Base-by-base conservation (phyloP, 495 filamentous ascomycete species). In the Penicillium simplicissimum region DNA sequence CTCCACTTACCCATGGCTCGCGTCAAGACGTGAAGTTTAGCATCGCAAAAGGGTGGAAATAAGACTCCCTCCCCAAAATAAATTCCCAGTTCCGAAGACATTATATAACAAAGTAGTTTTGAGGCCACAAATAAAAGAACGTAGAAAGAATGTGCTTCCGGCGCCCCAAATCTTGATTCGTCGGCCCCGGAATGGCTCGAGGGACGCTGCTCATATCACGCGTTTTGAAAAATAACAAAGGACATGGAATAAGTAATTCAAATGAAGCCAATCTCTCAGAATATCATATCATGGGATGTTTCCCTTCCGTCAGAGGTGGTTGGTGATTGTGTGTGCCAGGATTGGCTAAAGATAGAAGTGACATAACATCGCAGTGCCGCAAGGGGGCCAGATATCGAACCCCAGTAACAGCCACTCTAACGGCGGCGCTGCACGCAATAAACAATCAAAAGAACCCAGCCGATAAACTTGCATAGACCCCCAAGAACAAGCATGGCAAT, bases 351-450 rank as follows among this genome's bases (percentile, higher is more conserved):
- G 42, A 9, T 23, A 19, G 42, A 21, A 23, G 42, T 21, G 9
- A 21, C 9, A 45, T 9, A 42, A 23, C 42, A 23, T 21, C 10
- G 17, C 17, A 11, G 8, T 45, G 42, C 11, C 42, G 21, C 23
- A n/a, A 10, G 28, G 13, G 19, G 17, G 23, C 42, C 19, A 0
- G 23, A 45, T 21, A 11, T 17, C 6, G 19, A 9, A 23, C 8
- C 42, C 17, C 42, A 45, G n/a, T 45, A 19, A 45, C 42, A 45
- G 10, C 17, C 8, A 13, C 9, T 23, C 21, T 15, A 45, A 11
- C 63, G 67, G 49, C 43, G 51, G 58, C 67, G 67, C 58, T 66
- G 60, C 21, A 66, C 58, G 55, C 63, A 63, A 53, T 53, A 69
- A 48, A 69, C 49, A 23, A 66, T 64, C 31, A 67, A 51, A 2